Evolutionary conservation across 345 rosid species (phyloP).

Genomic region (Noccaea bulbosa): DNA sequence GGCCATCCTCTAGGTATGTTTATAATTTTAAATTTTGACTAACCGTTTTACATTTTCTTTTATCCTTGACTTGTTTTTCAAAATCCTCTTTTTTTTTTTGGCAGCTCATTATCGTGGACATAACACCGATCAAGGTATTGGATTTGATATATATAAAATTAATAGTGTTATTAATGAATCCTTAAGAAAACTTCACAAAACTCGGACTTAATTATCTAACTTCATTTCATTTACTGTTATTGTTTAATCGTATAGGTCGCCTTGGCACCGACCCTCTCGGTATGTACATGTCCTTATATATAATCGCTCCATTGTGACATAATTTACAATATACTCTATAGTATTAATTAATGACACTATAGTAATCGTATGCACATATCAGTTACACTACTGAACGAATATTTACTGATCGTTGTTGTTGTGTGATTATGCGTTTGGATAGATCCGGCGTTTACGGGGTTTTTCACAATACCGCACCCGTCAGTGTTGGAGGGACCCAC

Average conservation of each 20-base stretch:
- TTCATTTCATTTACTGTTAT: background rate
- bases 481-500: constrained; percentile 36
- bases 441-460: constrained; percentile 35
- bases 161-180: background rate
- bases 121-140: constrained; percentile 17
- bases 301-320: background rate
- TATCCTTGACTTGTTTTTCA: background rate
- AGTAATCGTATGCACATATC: background rate
- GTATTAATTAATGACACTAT: background rate
- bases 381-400: background rate
- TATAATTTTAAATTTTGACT: background rate
- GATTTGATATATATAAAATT: background rate
- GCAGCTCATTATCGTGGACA: constrained; percentile 29
- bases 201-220: background rate
- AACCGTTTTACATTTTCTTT: background rate
- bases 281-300: background rate
- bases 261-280: constrained; percentile 26
- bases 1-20: constrained; percentile 26
- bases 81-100: background rate
- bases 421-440: constrained; percentile 13
- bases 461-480: constrained; percentile 8
- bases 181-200: background rate
- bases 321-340: background rate
- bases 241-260: constrained; percentile 21
- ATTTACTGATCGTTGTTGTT: background rate